Conservation (phyloP, 352 stramenopile species). For the Hyaloperonospora arabidopsidis region DNA sequence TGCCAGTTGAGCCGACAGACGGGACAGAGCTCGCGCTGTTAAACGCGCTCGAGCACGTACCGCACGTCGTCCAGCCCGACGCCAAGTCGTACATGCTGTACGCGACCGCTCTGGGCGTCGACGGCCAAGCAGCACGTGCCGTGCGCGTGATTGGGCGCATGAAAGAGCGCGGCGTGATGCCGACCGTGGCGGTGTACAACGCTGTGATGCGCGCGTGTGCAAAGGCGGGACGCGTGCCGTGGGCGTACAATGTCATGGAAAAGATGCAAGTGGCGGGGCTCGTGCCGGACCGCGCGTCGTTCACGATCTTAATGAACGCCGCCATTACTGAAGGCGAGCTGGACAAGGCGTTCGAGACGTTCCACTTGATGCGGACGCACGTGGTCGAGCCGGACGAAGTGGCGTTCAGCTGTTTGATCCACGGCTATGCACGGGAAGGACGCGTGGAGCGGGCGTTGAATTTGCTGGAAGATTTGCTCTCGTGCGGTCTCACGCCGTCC, state of each 20-base stretch:
- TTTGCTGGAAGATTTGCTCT: constrained; percentile 67
- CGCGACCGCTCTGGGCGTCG: constrained; percentile 46
- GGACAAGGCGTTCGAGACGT: constrained; percentile 79
- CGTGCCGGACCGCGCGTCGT: constrained; percentile 54
- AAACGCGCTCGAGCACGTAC: constrained; percentile 35
- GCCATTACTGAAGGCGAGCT: constrained; percentile 64
- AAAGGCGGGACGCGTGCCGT: constrained; percentile 50
- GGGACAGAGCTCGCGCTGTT: constrained; percentile 30
- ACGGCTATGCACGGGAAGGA: constrained; percentile 65
- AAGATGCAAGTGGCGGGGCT: constrained; percentile 75
- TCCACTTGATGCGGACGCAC: constrained; percentile 75
- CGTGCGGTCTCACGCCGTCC: constrained; percentile 55
- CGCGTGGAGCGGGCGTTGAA: constrained; percentile 71
- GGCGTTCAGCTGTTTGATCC: constrained; percentile 63
- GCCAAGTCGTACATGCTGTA: constrained; percentile 75
- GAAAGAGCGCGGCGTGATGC: constrained; percentile 63
- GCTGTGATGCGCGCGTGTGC: constrained; percentile 80
- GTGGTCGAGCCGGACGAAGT: constrained; percentile 62
- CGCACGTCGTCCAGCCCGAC: constrained; percentile 43
- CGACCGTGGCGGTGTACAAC: constrained; percentile 57
- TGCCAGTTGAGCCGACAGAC: constrained; percentile 15
- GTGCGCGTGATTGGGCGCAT: constrained; percentile 72
- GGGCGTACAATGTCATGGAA: constrained; percentile 82
- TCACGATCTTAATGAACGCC: constrained; percentile 75
- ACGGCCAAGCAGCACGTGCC: constrained; percentile 39